phyloP scores from a whole-genome alignment of 148 eudicot genomes.

The Drosera capensis region DNA sequence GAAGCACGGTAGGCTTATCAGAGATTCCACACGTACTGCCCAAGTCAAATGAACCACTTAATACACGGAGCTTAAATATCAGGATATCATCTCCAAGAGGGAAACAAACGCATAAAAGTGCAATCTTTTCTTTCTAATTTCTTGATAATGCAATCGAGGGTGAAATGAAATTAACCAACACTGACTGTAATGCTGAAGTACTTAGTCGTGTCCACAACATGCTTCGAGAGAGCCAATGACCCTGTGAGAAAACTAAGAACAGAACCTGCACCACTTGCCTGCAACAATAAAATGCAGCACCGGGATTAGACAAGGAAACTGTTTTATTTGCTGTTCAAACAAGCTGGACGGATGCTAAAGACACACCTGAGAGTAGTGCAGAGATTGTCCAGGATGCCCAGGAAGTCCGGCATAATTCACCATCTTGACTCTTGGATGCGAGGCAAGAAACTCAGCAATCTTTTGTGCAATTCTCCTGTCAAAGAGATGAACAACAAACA shows the following conservation, averaged over 20 bases:
- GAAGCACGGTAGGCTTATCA: slow-evolving; percentile 95
- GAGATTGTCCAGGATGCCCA: slow-evolving; percentile 68
- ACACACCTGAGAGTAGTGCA: slow-evolving; percentile 85
- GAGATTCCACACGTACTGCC: slow-evolving; percentile 90
- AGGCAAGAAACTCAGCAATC: slow-evolving; percentile 87
- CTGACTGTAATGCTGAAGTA: slow-evolving; percentile 93
- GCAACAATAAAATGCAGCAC: slow-evolving; percentile 14
- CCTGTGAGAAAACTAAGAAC: slow-evolving; percentile 95
- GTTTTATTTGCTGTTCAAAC: too few species aligned
- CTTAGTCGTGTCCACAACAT: slow-evolving; percentile 70
- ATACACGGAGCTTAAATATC: neutral
- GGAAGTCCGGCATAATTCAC: slow-evolving; percentile 96
- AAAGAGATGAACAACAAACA: slow-evolving; percentile 2
- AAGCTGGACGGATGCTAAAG: neutral
- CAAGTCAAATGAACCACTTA: slow-evolving; percentile 1
- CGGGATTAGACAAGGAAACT: too few species aligned
- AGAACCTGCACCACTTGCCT: slow-evolving; percentile 99
- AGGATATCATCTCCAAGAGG: neutral
- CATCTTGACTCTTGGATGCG: slow-evolving; percentile 70
- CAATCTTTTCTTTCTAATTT: neutral
- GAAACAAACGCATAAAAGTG: neutral
- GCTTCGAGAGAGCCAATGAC: slow-evolving; percentile 71
- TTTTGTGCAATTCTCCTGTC: slow-evolving; percentile 92
- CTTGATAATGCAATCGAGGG: neutral
- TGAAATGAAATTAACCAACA: slow-evolving; percentile 47